Evolutionary conservation across 352 stramenopile genomes (phyloP), one percentile per base, ranked within the genome.

Genomic region (Phytopythium mirpurense): DNA sequence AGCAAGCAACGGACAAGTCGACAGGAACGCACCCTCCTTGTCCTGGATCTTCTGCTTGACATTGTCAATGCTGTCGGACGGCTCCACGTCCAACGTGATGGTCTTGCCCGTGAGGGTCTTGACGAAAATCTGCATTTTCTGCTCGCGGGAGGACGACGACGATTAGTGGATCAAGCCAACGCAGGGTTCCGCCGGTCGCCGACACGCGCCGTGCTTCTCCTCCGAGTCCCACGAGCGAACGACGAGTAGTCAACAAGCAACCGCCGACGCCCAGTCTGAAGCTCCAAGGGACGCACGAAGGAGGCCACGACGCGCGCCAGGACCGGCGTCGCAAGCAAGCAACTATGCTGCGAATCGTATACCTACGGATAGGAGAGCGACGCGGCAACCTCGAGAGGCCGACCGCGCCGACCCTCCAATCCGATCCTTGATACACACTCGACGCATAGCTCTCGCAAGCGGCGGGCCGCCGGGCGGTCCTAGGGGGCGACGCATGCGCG

Each of bases 1-100:
- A n/a, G n/a, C n/a, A n/a, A 41, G 8, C 3, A 11, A 48, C 11
- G 16, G 2, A 42, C n/a, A n/a, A n/a, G n/a, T 26, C n/a, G n/a
- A 15, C 1, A 7, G 10, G 10, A 4, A 78, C 75, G 0, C 34
- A 86, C 82, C 98, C 81, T 99, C 98, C 91, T 99, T 99, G 82
- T 99, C 97, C 86, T 99, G 98, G 70, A 99, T 99, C 93, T 99
- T 99, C 62, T 95, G 86, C 92, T 99, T 99, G 59, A 99, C 97
- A 86, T 99, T 99, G 77, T 99, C 97, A 87, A 99, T 99, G 60
- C 93, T 98, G 78, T 99, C 98, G 38, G 85, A 97, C 38, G 97
- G 94, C 80, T 99, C 97, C 42, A 99, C 97, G 84, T 99, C 97
- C 49, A 99, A 83, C 53, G 98, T 99, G 86, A 99, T 99, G 57